Conservation (phyloP, 768 basidiomycete genomes). For the Auriscalpium microsporum region DNA sequence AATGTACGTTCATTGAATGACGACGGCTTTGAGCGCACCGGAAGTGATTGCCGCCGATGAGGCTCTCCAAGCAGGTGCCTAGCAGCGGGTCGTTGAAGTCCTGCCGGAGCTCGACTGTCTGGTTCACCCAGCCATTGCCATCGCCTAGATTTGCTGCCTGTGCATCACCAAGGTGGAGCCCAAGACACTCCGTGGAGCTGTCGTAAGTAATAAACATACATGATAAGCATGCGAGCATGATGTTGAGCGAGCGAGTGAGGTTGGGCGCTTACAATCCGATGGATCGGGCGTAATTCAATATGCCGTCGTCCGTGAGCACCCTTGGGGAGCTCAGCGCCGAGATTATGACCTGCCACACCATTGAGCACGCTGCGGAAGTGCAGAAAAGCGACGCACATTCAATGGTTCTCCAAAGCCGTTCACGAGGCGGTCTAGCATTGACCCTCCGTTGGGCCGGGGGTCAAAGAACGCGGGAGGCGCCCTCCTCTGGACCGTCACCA, state of each 20-base stretch:
- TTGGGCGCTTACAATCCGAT: conserved; percentile 9
- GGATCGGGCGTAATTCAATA: conserved; percentile 8
- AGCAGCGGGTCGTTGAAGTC: conserved; percentile 28
- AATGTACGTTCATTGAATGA: no score
- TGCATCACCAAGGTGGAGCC: conserved; percentile 27
- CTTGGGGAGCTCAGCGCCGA: conserved; percentile 7
- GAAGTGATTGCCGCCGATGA: conserved; percentile 16
- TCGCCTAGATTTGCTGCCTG: conserved; percentile 41
- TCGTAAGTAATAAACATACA: background rate
- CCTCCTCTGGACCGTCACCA: background rate
- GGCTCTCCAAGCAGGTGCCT: conserved; percentile 36
- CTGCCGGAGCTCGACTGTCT: conserved; percentile 36
- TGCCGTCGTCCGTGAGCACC: conserved; percentile 10
- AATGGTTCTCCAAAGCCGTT: conserved; percentile 9
- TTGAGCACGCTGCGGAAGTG: background rate
- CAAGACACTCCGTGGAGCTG: conserved; percentile 22
- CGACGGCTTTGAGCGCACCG: background rate
- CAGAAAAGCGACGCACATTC: conserved; percentile 2
- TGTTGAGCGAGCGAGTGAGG: background rate
- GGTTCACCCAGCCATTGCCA: conserved; percentile 35
- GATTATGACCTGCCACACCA: conserved; percentile 8
- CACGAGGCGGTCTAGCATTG: background rate
- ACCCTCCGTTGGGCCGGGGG: background rate
- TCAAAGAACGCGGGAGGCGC: background rate
- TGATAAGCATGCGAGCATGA: background rate